Evolutionary conservation across 495 filamentous ascomycete species (phyloP).

Genomic region (Letharia columbiana): DNA sequence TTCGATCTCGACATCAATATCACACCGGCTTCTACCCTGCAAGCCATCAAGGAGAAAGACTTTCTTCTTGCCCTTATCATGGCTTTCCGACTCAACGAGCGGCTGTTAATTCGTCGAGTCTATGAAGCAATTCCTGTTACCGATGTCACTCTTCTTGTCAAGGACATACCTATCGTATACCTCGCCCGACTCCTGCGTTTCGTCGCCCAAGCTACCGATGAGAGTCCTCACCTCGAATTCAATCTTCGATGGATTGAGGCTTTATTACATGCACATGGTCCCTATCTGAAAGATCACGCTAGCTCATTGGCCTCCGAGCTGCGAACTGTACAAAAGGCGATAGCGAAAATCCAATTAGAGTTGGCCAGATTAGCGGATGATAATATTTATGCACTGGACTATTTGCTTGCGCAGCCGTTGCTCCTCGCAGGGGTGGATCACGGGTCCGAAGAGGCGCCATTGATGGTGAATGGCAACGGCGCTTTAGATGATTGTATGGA

Average conservation of each 20-base stretch:
- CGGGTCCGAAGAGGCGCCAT: background rate
- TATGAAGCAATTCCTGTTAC: constrained; percentile 73
- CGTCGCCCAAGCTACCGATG: constrained; percentile 78
- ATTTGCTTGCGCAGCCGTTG: constrained; percentile 43
- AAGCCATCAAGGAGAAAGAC: constrained; percentile 63
- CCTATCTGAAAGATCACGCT: constrained; percentile 69
- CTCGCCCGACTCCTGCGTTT: constrained; percentile 71
- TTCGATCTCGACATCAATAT: constrained; percentile 92
- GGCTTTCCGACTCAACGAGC: constrained; percentile 89
- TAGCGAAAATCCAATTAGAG: constrained; percentile 67
- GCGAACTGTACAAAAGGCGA: constrained; percentile 64
- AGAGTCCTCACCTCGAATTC: constrained; percentile 87
- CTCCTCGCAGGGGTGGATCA: constrained; percentile 1
- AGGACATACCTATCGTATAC: constrained; percentile 77
- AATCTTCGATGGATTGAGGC: constrained; percentile 86
- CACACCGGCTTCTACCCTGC: constrained; percentile 71
- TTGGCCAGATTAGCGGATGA: constrained; percentile 70
- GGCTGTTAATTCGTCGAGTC: constrained; percentile 64
- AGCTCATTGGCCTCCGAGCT: constrained; percentile 72
- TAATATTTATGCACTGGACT: constrained; percentile 79
- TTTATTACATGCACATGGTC: constrained; percentile 72
- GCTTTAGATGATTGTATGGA: background rate
- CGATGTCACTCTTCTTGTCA: constrained; percentile 70
- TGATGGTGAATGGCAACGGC: constrained; percentile 3
- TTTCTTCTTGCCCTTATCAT: constrained; percentile 90